Evolutionary conservation across 352 stramenopile species (phyloP).

Genomic region (Phytophthora macrochlamydospora): DNA sequence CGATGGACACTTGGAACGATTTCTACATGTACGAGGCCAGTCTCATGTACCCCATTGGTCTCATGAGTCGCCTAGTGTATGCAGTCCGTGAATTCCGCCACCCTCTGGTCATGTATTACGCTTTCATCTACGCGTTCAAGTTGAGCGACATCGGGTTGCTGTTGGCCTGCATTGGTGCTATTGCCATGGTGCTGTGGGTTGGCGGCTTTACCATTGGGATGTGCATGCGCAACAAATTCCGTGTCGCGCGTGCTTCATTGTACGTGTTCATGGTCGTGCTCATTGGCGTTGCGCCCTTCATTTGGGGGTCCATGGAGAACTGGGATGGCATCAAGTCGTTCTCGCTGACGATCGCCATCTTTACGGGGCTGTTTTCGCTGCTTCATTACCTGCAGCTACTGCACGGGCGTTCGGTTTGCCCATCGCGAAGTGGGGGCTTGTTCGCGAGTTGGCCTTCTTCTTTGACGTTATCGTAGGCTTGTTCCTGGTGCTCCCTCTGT

Average conservation of each 20-base stretch:
- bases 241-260: too few species aligned
- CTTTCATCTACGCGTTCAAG: conserved; percentile 75
- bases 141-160: conserved; percentile 48
- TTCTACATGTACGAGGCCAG: conserved; percentile 75
- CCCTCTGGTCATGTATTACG: conserved; percentile 80
- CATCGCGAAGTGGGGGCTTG: conserved; percentile 67
- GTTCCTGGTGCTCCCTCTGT: conserved; percentile 76
- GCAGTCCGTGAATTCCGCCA: conserved; percentile 81
- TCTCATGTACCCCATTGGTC: conserved; percentile 66
- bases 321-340: conserved; percentile 73
- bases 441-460: conserved; percentile 75
- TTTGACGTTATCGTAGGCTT: conserved; percentile 85
- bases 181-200: conserved; percentile 59
- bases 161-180: conserved; percentile 50
- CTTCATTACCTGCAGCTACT: conserved; percentile 73
- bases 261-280: too few species aligned
- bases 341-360: conserved; percentile 67
- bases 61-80: conserved; percentile 75
- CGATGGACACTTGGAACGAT: conserved; percentile 77
- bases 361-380: conserved; percentile 70
- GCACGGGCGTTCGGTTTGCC: conserved; percentile 62
- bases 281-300: conserved; percentile 41
- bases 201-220: conserved; percentile 46
- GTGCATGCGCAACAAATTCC: too few species aligned
- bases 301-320: conserved; percentile 54